Evolutionary conservation across 2,329 filamentous ascomycete genomes (phyloP).

Genomic region (Microsporum audouinii): DNA sequence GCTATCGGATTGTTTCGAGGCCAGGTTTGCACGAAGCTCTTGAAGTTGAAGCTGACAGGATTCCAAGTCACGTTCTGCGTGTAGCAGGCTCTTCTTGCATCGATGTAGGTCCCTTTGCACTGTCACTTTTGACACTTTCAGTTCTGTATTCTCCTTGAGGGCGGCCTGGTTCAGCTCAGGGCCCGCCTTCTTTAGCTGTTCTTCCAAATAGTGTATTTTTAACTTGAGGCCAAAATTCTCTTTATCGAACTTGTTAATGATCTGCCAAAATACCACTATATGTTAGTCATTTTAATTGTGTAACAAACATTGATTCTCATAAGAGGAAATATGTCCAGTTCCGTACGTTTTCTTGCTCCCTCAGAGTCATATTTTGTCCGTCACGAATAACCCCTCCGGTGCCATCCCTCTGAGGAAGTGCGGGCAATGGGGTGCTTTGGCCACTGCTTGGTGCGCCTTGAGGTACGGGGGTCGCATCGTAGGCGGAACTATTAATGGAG

Average conservation of each 20-base stretch:
- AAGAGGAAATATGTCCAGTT: background rate
- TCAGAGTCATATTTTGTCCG: conserved; percentile 70
- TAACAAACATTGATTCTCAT: background rate
- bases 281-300: background rate
- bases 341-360: conserved; percentile 66
- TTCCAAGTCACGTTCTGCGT: conserved; percentile 78
- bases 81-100: conserved; percentile 71
- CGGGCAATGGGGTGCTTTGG: conserved; percentile 68
- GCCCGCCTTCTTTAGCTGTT: conserved; percentile 74
- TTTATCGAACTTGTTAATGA: conserved; percentile 91
- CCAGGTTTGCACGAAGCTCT: conserved; percentile 71
- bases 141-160: conserved; percentile 85
- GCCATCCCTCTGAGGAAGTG: conserved; percentile 52
- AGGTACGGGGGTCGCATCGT: conserved; percentile 58
- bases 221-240: conserved; percentile 96
- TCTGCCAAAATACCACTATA: conserved; percentile 27
- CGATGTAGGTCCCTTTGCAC: conserved; percentile 78
- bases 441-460: conserved; percentile 67
- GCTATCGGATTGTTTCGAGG: conserved; percentile 62
- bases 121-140: conserved; percentile 85
- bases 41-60: conserved; percentile 68
- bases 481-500: conserved; percentile 53
- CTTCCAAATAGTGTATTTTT: conserved; percentile 93
- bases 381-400: conserved; percentile 63
- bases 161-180: conserved; percentile 82